Evolutionary conservation across 192 early-diverging fungal genomes (phyloP), one percentile per base, ranked within the genome.

Genomic region (Coemansia sp.): DNA sequence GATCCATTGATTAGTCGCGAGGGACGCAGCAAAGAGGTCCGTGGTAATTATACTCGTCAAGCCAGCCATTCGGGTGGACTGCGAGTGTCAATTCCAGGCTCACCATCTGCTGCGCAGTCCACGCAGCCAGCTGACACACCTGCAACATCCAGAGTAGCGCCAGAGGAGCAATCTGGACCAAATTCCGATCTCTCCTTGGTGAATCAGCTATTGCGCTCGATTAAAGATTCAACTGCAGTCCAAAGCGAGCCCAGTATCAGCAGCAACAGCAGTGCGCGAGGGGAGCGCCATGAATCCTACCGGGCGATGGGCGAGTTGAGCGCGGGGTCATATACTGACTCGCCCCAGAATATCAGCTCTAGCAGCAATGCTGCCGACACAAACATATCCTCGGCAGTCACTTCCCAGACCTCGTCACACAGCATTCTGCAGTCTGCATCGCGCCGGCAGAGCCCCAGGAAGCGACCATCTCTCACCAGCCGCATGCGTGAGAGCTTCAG

Each of bases 401-500:
- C 22, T 16, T 23, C 62, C 21, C 62, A 44, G 28, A 7, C 53
- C 3, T 49, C 31, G 8, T 44, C 30, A 32, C 67, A 24, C 27
- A 58, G 50, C 26, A 30, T 31, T 16, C 58, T 52, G 32, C 62
- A 27, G 16, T 28, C 61, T 24, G 41, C 59, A 7, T 50, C 27
- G 16, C 74, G 62, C 14, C 69, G 52, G 5, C 56, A 38, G 27
- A 65, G 67, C 28, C 27, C 62, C 0, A 69, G 69, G 0, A 48
- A 66, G 18, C 63, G 78, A 3, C 52, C 38, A 28, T 75, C 78
- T 4, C 60, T 81, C 32, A 66, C 78, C n/a, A 74, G 73, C 38
- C 78, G 78, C 49, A 70, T 81, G 73, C 78, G 78, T 21, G 78
- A 81, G 49, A 72, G 64, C 60, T 72, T 81, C 53, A 67, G 49